These are phyloP conservation scores for Citrullus colocynthis DNA, from an alignment of 306 rosid genomes.

Conservation along the genomic window DNA sequence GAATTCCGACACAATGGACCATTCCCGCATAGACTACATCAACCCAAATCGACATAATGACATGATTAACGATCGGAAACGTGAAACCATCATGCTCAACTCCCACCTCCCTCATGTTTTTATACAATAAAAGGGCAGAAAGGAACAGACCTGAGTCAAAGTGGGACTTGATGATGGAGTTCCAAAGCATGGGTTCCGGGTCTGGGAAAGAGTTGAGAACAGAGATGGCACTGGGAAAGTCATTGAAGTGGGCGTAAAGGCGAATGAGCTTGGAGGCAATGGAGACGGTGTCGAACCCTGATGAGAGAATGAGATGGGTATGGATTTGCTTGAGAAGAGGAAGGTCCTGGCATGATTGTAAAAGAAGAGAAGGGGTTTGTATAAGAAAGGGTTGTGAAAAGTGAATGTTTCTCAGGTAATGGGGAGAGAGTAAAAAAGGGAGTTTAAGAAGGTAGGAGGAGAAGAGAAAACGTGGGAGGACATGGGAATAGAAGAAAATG, in stretches of 20 bases:
- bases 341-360: conserved; percentile 20
- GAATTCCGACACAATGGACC: conserved; percentile 35
- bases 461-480: conserved; percentile 6
- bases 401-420: conserved; percentile 25
- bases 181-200: conserved; percentile 28
- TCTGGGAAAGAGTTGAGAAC: conserved; percentile 12
- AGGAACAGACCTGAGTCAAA: neutral
- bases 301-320: conserved; percentile 22
- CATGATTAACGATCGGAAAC: conserved; percentile 29
- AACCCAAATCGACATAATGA: conserved; percentile 11
- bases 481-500: conserved; percentile 13
- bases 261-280: conserved; percentile 13
- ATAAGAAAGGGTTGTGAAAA: neutral
- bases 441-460: neutral
- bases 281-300: conserved; percentile 8
- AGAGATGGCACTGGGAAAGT: conserved; percentile 18
- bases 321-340: conserved; percentile 19
- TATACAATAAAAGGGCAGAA: conserved; percentile 25
- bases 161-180: conserved; percentile 20
- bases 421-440: conserved; percentile 29
- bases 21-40: conserved; percentile 25
- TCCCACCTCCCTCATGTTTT: conserved; percentile 26
- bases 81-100: conserved; percentile 33
- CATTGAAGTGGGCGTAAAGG: neutral
- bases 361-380: neutral